These are phyloP conservation scores for Hymenoscyphus infarciens DNA, from an alignment of 2,329 filamentous ascomycete species.

Conservation along the genomic window DNA sequence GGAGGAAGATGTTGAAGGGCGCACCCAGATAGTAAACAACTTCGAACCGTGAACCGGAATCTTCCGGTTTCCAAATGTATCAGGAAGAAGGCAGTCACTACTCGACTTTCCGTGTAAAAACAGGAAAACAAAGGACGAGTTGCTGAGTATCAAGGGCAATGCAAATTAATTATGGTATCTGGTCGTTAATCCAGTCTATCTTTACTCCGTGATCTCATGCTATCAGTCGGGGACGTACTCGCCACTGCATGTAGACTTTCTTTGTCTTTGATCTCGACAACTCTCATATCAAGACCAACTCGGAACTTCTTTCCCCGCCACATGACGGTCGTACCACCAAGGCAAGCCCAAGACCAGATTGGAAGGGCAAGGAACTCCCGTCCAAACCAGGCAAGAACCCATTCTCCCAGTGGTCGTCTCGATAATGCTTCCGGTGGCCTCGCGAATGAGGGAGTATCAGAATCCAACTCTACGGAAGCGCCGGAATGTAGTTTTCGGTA, in stretches of 20 bases:
- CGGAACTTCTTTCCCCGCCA: slow-evolving; percentile 84
- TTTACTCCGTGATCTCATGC: slow-evolving; percentile 25
- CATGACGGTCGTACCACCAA: slow-evolving; percentile 79
- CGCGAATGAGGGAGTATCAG: slow-evolving; percentile 72
- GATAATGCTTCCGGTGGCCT: slow-evolving; percentile 53
- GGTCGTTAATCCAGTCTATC: slow-evolving; percentile 28
- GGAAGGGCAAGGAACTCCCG: slow-evolving; percentile 80
- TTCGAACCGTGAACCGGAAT: too few species aligned
- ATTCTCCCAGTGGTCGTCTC: slow-evolving; percentile 60
- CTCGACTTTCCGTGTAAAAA: too few species aligned
- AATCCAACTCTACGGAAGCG: slow-evolving; percentile 65
- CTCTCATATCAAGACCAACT: slow-evolving; percentile 81
- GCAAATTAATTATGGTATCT: background rate
- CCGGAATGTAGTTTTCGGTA: slow-evolving; percentile 73
- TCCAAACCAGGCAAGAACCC: slow-evolving; percentile 79
- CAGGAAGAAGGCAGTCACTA: too few species aligned
- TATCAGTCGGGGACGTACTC: slow-evolving; percentile 13
- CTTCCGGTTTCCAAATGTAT: too few species aligned
- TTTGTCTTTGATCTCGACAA: slow-evolving; percentile 47
- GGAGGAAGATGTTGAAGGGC: too few species aligned
- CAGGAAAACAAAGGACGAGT: too few species aligned
- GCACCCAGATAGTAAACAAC: too few species aligned
- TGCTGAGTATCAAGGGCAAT: too few species aligned
- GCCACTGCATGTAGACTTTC: background rate
- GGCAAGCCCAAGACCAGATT: slow-evolving; percentile 86